Evolutionary conservation across 495 filamentous ascomycete species (phyloP), one percentile per base, ranked within the genome.

Genomic region (Penicillium odoratum): DNA sequence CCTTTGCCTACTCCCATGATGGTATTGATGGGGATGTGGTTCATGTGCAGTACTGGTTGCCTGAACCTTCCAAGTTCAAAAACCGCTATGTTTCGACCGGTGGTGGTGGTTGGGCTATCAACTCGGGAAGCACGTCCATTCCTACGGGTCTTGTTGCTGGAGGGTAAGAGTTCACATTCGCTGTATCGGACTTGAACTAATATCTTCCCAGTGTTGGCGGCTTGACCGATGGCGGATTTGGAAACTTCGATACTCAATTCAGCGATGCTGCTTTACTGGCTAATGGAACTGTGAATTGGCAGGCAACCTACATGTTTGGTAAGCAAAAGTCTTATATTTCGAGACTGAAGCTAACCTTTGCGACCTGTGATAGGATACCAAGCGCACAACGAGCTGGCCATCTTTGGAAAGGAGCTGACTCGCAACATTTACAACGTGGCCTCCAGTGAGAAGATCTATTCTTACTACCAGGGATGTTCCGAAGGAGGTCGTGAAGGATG

Each of bases 391-490:
- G 67, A 69, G 53, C 34, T 75, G 28, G 67, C 61, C 15, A 48
- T 53, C 4, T 42, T 76, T 25, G 76, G 76, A 7, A 51, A 51
- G 34, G 31, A 36, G 31, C 33, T 51, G 33, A 51, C 49, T 10
- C 59, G 57, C 36, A 68, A 61, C 44, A 62, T 77, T 55, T 79
- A 65, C 55, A 58, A 55, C 34, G 56, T 69, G 18, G 28, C 53
- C 2, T 56, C 54, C 5, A 59, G 53, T 0, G 64, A 65, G 2
- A 81, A 80, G 67, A 52, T 81, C 1, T 83, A 82, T 58, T 68
- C 77, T 4, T 83, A 82, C 58, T 83, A 75, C 51, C 75, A 82
- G 44, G 79, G 79, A 0, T 83, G 81, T 60, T 80, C 76, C 2
- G 79, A 82, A 31, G 81, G 81, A 5, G 81, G 81, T 3, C 69